Evolutionary conservation across 2,329 filamentous ascomycete species (phyloP).

Genomic region (Tolypocladium inflatum): DNA sequence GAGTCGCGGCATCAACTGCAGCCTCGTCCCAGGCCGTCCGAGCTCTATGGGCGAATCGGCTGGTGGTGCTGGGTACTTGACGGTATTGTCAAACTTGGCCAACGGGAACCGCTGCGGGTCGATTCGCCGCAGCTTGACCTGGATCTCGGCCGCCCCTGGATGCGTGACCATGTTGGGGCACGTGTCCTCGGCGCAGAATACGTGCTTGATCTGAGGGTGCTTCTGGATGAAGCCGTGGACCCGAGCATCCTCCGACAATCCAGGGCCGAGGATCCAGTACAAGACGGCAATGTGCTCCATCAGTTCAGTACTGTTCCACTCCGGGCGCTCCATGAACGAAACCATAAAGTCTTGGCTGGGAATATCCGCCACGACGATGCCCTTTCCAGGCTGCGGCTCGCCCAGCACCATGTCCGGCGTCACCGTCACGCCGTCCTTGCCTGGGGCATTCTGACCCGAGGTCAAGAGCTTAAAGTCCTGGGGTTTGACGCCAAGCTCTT

Average conservation of each 20-base stretch:
- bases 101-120: slow-evolving; percentile 66
- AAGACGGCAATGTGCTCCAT: slow-evolving; percentile 59
- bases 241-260: slow-evolving; percentile 50
- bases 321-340: slow-evolving; percentile 56
- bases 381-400: slow-evolving; percentile 54
- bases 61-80: slow-evolving; percentile 12
- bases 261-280: slow-evolving; percentile 73
- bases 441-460: slow-evolving; percentile 51
- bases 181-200: slow-evolving; percentile 65
- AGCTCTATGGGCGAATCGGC: slow-evolving; percentile 20
- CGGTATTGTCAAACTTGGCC: slow-evolving; percentile 52
- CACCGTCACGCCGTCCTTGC: slow-evolving; percentile 56
- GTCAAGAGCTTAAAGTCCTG: slow-evolving; percentile 51
- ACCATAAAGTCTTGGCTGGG: slow-evolving; percentile 63
- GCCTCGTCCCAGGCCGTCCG: slow-evolving; percentile 33
- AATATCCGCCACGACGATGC: slow-evolving; percentile 73
- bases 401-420: slow-evolving; percentile 84
- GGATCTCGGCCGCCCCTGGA: slow-evolving; percentile 54
- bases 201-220: slow-evolving; percentile 55
- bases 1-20: slow-evolving; percentile 37
- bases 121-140: slow-evolving; percentile 60
- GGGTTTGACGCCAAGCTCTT: slow-evolving; percentile 51
- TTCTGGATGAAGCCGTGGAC: slow-evolving; percentile 62
- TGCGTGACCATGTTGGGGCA: slow-evolving; percentile 69
- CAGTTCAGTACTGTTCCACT: slow-evolving; percentile 58